Conservation (phyloP, 148 eudicot species). For the Polygonum maritimum region DNA sequence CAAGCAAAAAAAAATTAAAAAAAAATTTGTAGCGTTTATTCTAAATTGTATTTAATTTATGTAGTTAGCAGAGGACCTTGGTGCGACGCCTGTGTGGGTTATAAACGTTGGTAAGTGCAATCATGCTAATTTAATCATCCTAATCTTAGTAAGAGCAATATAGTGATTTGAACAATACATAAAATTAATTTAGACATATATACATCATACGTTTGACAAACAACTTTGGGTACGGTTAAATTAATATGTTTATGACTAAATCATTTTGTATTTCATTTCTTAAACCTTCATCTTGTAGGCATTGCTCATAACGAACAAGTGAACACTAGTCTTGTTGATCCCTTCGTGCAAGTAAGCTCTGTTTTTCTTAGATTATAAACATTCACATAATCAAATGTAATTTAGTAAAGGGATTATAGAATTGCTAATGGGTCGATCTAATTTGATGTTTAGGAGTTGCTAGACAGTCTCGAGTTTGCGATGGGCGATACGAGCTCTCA, state of each 20-base stretch:
- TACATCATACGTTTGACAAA: too few relatives aligned
- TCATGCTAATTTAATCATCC: background rate
- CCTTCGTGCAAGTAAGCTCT: constrained; percentile 1
- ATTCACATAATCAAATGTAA: background rate
- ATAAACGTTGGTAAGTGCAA: constrained; percentile 46
- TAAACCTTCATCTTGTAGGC: constrained; percentile 2
- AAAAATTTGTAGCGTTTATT: constrained; percentile 8
- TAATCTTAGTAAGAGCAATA: background rate
- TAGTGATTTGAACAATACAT: too few relatives aligned
- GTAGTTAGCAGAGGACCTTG: constrained; percentile 90
- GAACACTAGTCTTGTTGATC: constrained; percentile 6
- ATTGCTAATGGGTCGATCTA: background rate
- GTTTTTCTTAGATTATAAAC: background rate
- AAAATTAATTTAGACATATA: too few relatives aligned
- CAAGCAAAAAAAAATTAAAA: too few relatives aligned
- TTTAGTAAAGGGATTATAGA: background rate
- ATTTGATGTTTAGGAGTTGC: constrained; percentile 39
- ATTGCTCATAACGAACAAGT: constrained; percentile 14
- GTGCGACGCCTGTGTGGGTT: constrained; percentile 86
- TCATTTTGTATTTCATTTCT: background rate
- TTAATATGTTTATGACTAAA: background rate
- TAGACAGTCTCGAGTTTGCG: constrained; percentile 81
- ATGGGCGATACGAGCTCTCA: constrained; percentile 50
- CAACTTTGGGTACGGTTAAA: too few relatives aligned
- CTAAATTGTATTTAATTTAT: background rate